phyloP scores from a whole-genome alignment of 192 early-diverging fungal species.

The Powellomyces hirtus region DNA sequence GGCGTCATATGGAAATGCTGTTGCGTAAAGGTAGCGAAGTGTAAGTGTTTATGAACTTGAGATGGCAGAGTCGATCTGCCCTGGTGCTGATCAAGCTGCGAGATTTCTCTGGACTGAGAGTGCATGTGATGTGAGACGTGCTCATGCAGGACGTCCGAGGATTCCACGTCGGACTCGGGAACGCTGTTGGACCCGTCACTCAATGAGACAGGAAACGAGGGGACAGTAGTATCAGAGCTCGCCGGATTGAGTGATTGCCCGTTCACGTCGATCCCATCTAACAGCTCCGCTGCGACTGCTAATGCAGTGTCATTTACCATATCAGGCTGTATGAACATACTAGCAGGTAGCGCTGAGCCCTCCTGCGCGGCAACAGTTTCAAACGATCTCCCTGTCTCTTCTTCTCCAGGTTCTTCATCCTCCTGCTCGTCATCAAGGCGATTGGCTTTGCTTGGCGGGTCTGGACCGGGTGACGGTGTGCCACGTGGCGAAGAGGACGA shows the following conservation, averaged over 20 bases:
- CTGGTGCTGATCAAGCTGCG: slow-evolving; percentile 16
- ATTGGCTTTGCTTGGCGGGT: no score
- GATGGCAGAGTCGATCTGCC: neutral
- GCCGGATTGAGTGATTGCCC: slow-evolving; percentile 8
- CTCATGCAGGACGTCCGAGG: neutral
- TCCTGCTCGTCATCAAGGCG: neutral
- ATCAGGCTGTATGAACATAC: slow-evolving; percentile 25
- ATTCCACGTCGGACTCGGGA: neutral
- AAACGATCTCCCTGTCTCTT: no score
- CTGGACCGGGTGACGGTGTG: neutral
- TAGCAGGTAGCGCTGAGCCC: no score
- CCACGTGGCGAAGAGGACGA: slow-evolving; percentile 25
- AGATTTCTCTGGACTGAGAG: no score
- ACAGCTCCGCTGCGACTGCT: neutral
- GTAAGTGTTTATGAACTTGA: neutral
- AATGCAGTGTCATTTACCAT: neutral
- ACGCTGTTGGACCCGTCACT: neutral
- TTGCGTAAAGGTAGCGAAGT: neutral
- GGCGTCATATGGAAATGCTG: slow-evolving; percentile 9
- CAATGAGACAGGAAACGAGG: neutral
- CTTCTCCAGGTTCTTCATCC: neutral
- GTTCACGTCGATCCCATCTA: neutral
- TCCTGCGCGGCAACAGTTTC: no score
- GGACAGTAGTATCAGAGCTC: no score
- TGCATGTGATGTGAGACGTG: slow-evolving; percentile 1